Conservation (phyloP, 176 grass and related monocot species). For the Rhynchospora tenuis region DNA sequence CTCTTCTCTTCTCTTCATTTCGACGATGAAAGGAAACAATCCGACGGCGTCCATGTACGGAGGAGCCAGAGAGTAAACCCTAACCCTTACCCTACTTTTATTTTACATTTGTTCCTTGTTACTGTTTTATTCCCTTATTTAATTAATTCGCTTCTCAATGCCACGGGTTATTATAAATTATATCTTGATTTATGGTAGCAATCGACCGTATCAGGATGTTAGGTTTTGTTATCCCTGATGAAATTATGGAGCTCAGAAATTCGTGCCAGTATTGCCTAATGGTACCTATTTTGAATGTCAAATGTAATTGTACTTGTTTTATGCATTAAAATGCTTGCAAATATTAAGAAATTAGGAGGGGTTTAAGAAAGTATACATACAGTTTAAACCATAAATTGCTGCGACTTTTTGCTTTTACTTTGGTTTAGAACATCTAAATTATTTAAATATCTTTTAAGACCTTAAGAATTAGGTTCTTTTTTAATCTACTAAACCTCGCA, state of each 20-base stretch:
- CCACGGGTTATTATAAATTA: not conserved
- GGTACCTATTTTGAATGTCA: not conserved
- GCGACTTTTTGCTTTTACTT: not conserved
- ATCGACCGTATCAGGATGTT: not conserved
- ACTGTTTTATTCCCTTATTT: not conserved
- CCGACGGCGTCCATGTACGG: conserved; percentile 5
- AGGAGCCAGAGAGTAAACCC: conserved; percentile 2
- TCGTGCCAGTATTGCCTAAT: not conserved
- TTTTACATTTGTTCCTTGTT: not conserved
- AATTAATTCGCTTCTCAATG: not conserved
- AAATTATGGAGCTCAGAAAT: not conserved
- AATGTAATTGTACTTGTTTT: not conserved
- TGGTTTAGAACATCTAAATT: not conserved
- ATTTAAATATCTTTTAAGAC: not conserved
- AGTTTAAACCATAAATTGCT: not conserved
- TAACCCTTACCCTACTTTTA: not conserved
- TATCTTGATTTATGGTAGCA: too few relatives aligned
- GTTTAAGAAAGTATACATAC: not conserved
- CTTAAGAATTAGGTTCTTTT: not conserved
- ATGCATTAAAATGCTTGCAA: not conserved
- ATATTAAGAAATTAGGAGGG: not conserved
- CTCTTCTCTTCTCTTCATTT: not conserved
- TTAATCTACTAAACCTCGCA: not conserved
- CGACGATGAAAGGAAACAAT: not conserved
- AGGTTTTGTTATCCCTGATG: not conserved